Evolutionary conservation across 805 yeast genomes (phyloP), one percentile per base, ranked within the genome.

Genomic region (Grigorovia yakushimaensis): DNA sequence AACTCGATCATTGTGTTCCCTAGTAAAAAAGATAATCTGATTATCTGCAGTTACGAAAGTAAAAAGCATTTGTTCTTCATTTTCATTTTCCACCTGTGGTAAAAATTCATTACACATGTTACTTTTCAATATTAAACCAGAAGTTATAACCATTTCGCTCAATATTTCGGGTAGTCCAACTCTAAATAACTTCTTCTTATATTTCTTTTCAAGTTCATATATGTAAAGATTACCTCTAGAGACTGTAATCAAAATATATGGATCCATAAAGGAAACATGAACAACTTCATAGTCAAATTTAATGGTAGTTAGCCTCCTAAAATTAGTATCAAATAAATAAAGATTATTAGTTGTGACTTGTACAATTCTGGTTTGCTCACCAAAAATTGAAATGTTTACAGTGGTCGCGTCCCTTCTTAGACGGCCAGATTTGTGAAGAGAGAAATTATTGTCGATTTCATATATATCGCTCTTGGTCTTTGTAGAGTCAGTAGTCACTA

Each of bases 31-130:
- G 43, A 85, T 76, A 18, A 84, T 68, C 60, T 88, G 74, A 56
- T 84, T 85, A 59, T 82, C 89, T 49, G 88, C 89, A 1, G 89
- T 83, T 5, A 82, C 85, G 42, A 82, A 74, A 41, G 84, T 72
- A 54, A 82, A 84, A 0, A 69, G 71, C 47, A 69, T 72, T 18
- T 65, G 64, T 17, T 59, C 61, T 18, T 56, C 61, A 2, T 43
- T 51, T 42, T 53, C 52, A 52, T 52, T 53, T 35, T 56, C 52
- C 13, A 56, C 35, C 21, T 61, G 55, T 5, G 52, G 38, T 41
- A 65, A 62, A 13, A 69, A 71, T 44, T 73, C 70, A 51, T 71
- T 69, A 49, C 78, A 62, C 51, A 79, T 56, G 7, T 71, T 61
- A 24, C 76, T 76, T 48, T 73, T 72, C 11, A 82, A 65, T 35